These are phyloP conservation scores for Lentinula boryana DNA, from an alignment of 768 basidiomycete genomes.

Conservation along the genomic window DNA sequence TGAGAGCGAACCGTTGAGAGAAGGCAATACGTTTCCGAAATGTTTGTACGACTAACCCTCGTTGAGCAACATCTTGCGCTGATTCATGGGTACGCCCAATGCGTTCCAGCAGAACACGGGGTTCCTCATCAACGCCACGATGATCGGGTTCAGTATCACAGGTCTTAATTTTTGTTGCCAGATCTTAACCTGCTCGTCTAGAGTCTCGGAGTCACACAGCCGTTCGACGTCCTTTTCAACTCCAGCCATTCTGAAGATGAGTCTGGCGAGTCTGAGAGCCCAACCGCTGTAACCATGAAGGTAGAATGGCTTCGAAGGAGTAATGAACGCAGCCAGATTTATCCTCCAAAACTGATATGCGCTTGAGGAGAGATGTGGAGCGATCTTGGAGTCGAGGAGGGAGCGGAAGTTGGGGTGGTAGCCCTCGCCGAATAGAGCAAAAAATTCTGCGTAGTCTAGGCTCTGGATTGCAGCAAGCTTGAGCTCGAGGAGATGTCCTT, in stretches of 20 bases:
- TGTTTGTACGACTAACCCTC: conserved; percentile 28
- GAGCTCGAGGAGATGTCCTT: conserved; percentile 74
- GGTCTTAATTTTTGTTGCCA: conserved; percentile 58
- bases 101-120: conserved; percentile 72
- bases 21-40: neutral
- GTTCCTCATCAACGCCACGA: conserved; percentile 49
- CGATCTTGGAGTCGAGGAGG: conserved; percentile 53
- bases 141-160: conserved; percentile 51
- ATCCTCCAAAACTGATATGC: conserved; percentile 77
- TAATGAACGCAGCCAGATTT: conserved; percentile 44
- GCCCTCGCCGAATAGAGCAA: conserved; percentile 62
- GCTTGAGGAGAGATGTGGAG: conserved; percentile 62
- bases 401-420: conserved; percentile 51
- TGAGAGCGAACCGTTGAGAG: neutral
- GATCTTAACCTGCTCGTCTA: conserved; percentile 53
- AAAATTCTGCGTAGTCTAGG: conserved; percentile 58
- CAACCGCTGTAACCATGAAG: conserved; percentile 60
- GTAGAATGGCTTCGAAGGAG: conserved; percentile 50
- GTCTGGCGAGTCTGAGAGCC: conserved; percentile 57
- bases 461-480: conserved; percentile 62
- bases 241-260: conserved; percentile 56
- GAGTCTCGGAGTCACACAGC: conserved; percentile 48
- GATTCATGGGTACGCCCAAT: conserved; percentile 68
- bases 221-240: conserved; percentile 47
- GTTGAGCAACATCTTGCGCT: conserved; percentile 53